phyloP scores from a whole-genome alignment of 495 filamentous ascomycete genomes.

The Penicillium canariense region DNA sequence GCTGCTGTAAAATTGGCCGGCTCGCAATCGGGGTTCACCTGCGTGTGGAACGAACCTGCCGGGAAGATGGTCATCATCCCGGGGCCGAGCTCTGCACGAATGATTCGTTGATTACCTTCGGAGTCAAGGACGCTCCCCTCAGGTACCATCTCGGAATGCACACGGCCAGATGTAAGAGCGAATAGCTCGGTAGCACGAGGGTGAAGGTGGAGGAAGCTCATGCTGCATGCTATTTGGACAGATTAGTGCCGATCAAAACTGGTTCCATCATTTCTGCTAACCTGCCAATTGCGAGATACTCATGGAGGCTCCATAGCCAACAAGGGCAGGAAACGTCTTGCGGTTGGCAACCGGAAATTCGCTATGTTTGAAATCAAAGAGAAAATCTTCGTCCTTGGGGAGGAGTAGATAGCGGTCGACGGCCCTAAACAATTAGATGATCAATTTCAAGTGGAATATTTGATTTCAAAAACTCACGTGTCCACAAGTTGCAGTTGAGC shows the following conservation, averaged over 20 bases:
- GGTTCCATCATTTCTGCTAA: background rate
- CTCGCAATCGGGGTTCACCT: constrained; percentile 47
- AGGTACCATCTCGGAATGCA: background rate
- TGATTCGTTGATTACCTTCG: constrained; percentile 6
- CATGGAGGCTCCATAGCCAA: background rate
- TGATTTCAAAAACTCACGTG: background rate
- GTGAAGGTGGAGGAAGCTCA: background rate
- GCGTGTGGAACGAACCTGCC: constrained; percentile 44
- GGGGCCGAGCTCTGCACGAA: constrained; percentile 29
- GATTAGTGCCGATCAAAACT: background rate
- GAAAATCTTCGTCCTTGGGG: background rate
- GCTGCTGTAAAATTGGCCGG: constrained; percentile 29
- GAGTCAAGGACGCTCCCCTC: background rate
- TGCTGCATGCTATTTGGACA: background rate
- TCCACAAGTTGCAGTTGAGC: background rate
- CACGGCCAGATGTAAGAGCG: background rate
- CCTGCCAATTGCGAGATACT: background rate
- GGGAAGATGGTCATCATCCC: constrained; percentile 51
- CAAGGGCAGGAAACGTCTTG: background rate
- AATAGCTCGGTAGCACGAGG: background rate
- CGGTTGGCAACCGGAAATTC: background rate
- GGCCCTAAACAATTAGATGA: background rate
- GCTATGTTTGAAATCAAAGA: background rate
- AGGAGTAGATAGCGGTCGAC: background rate
- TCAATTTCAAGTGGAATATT: background rate